Evolutionary conservation across 352 stramenopile genomes (phyloP).

Genomic region (Pythium myriotylum): DNA sequence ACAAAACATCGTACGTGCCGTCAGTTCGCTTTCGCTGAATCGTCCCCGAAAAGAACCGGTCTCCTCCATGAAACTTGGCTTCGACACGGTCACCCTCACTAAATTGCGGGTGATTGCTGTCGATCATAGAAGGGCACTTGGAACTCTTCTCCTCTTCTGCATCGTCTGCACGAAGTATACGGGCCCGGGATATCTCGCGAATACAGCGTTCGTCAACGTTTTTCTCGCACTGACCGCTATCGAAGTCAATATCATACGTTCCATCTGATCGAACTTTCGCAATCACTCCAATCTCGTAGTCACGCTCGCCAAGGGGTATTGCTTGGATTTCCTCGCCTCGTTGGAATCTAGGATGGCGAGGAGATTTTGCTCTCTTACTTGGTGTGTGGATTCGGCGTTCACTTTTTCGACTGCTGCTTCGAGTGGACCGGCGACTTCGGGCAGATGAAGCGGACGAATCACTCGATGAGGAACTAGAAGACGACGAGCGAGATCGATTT

Average conservation of each 20-base stretch:
- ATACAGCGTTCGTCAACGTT: constrained; percentile 55
- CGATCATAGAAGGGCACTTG: constrained; percentile 19
- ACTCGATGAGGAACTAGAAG: constrained; percentile 36
- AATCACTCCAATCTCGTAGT: constrained; percentile 58
- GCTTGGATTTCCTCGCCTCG: constrained; percentile 67
- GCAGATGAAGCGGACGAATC: constrained; percentile 34
- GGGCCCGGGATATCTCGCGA: constrained; percentile 40
- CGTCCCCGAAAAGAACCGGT: constrained; percentile 45
- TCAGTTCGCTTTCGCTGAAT: constrained; percentile 53
- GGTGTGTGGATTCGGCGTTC: constrained; percentile 30
- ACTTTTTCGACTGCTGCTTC: constrained; percentile 37
- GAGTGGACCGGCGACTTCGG: constrained; percentile 28
- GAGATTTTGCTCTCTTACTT: constrained; percentile 13
- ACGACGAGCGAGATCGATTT: constrained; percentile 39
- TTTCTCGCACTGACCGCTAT: constrained; percentile 57
- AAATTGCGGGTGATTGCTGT: constrained; percentile 30
- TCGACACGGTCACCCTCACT: constrained; percentile 49
- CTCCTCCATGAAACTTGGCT: constrained; percentile 42
- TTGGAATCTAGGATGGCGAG: constrained; percentile 37
- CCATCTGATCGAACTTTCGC: constrained; percentile 47
- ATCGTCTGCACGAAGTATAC: constrained; percentile 35
- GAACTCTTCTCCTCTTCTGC: constrained; percentile 18
- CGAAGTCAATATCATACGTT: constrained; percentile 74
- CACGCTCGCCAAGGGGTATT: constrained; percentile 45
- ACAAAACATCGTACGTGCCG: constrained; percentile 71